Conservation (phyloP, 1,284 basidiomycete species). For the Cutaneotrichosporon arboriforme region DNA sequence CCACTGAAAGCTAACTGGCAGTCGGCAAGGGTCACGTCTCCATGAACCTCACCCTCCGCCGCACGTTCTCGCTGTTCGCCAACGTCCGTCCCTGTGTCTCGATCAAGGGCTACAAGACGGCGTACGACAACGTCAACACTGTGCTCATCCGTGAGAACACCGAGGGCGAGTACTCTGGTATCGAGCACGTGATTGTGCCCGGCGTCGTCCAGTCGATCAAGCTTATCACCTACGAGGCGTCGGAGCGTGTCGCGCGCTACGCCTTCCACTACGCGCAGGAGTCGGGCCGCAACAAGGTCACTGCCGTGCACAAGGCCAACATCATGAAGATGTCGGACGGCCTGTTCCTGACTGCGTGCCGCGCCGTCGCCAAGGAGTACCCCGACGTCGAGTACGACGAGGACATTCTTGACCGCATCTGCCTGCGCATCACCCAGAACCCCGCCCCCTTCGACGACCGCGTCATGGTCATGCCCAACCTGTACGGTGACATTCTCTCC, state of each 20-base stretch:
- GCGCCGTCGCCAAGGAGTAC: conserved; percentile 93
- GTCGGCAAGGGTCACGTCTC: conserved; percentile 99
- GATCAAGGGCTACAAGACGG: conserved; percentile 94
- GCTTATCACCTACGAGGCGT: conserved; percentile 98
- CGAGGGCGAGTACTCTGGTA: conserved; percentile 99
- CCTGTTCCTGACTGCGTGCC: conserved; percentile 98
- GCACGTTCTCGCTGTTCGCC: conserved; percentile 97
- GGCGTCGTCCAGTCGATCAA: conserved; percentile 99
- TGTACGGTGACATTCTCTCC: conserved; percentile 85
- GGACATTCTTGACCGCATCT: conserved; percentile 94
- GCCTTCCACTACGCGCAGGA: conserved; percentile 96
- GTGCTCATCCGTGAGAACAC: conserved; percentile 99
- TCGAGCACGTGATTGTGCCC: conserved; percentile 95
- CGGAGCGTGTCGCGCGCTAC: conserved; percentile 96
- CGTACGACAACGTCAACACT: conserved; percentile 97
- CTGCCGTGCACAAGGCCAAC: conserved; percentile 99
- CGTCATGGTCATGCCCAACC: conserved; percentile 99
- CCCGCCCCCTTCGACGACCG: conserved; percentile 90
- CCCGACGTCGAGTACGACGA: conserved; percentile 92
- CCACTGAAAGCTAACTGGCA: conserved; percentile 36
- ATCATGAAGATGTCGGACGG: conserved; percentile 99
- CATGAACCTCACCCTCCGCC: conserved; percentile 90
- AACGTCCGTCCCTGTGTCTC: conserved; percentile 97
- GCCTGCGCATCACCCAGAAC: conserved; percentile 68
- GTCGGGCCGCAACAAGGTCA: conserved; percentile 84